Evolutionary conservation across 2,329 filamentous ascomycete species (phyloP), one percentile per base, ranked within the genome.

Genomic region (Rutstroemia sp.): DNA sequence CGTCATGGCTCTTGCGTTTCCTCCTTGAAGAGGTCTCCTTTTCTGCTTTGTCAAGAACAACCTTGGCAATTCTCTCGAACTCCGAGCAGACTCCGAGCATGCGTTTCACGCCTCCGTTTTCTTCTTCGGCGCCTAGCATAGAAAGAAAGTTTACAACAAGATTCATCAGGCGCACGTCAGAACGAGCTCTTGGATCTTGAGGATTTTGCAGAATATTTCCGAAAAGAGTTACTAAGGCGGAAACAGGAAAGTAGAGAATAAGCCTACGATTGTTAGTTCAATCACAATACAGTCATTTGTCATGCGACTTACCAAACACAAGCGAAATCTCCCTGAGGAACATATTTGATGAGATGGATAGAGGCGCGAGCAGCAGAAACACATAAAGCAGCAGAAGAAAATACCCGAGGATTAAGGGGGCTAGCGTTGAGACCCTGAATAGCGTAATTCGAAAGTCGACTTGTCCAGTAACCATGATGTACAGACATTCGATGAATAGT

Each of bases 401-500:
- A 99, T 8, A 99, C 89, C 63, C 94, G 80, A 0, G 94, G 94
- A 68, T 97, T 99, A 54, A 99, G 73, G 0, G 94, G 92, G 61
- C 88, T 81, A 0, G 92, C 87, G 70, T 97, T 97, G 44, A 96
- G 77, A 0, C 94, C 94, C 70, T 96, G 89, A 56, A 97, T 94
- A 16, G 94, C 94, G 68, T 91, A 97, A 67, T 97, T 92, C 39
- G 92, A 95, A 42, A 99, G 74, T 39, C 94, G 83, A 67, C 89
- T 96, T 1, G 92, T 97, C 94, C 94, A 99, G 73, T 96, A 96
- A 14, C 94, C 94, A 69, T 96, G 92, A 66, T 97, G 94, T 30
- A 97, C 88, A 44, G 90, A 95, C 94, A 97, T 99, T 51, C 94
- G 89, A 70, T 99, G 94, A 61, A 99, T 96, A 0, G 94, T 99